Base-by-base conservation (phyloP, 2,329 filamentous ascomycete species). In the Emmonsiellopsis sp. region DNA sequence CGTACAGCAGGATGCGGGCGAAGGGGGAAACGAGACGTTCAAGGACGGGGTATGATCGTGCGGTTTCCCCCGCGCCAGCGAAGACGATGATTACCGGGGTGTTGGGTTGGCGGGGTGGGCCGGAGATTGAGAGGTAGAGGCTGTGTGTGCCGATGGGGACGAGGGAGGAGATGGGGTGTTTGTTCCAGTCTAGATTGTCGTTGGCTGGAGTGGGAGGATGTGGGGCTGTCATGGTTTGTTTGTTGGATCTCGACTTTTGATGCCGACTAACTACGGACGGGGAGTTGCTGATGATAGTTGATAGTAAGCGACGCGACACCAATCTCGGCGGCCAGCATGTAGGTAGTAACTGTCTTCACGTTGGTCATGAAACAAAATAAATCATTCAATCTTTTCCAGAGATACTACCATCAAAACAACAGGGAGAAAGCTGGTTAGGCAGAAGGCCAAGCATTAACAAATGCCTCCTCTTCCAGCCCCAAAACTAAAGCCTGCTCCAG, bases 51-150 rank as follows among this genome's bases (percentile, higher is more conserved):
- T 69, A 71, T 4, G 63, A 66, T 2, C 65, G 60, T 9, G 63
- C 58, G 6, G 66, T 63, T 40, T 68, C 70, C n/a, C 69, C 68
- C 1, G 66, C 63, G 27, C 70, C 69, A 2, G 65, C 52, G 44
- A 71, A 57, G 49, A 71, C 57, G 34, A 72, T 57, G 13, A 70
- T 58, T 9, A 70, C 54, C 2, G 68, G 68, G 31, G 67, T 62
- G 5, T 49, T 48, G 10, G 56, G 36, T 7, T 46, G 43, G 32
- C 61, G 64, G 27, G 52, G 52, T n/a, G 62, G 62, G 5, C 65
- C 65, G 40, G 60, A 62, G 13, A 67, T 49, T 3, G 63, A 65
- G 17, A 62, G 54, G 50, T 56, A 68, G 27, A 71, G 64, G 36
- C 56, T 51, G 54, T 71, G 68, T 2, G 65, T 63, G 42, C 65